Conservation (phyloP, 768 basidiomycete species). For the Rossbeevera mucosa region DNA sequence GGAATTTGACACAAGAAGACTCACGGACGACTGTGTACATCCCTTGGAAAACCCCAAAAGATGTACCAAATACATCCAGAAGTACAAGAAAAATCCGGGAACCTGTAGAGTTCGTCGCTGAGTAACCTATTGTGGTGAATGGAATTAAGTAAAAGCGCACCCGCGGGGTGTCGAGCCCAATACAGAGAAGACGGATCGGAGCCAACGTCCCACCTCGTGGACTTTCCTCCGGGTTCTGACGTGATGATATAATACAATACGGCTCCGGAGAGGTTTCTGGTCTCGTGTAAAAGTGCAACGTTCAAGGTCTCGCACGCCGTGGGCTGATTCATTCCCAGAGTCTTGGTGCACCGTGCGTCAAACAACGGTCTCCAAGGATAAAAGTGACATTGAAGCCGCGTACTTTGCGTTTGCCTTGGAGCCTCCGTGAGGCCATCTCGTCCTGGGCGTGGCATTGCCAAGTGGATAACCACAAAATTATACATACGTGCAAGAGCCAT, state of each 20-base stretch:
- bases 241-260: conserved; percentile 41
- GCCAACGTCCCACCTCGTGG: conserved; percentile 35
- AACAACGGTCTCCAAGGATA: background rate
- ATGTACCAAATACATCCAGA: conserved; percentile 40
- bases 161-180: conserved; percentile 39
- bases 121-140: background rate
- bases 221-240: conserved; percentile 34
- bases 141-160: conserved; percentile 27
- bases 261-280: conserved; percentile 4
- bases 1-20: conserved; percentile 1
- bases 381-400: background rate
- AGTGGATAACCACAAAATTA: conserved; percentile 1
- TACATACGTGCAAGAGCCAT: background rate
- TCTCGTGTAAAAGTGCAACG: conserved; percentile 2
- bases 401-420: conserved; percentile 4
- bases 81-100: conserved; percentile 41
- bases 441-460: conserved; percentile 3
- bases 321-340: background rate
- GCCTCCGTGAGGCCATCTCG: background rate
- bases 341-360: conserved; percentile 2
- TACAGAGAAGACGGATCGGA: conserved; percentile 27
- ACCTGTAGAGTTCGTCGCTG: conserved; percentile 26
- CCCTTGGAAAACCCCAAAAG: conserved; percentile 37
- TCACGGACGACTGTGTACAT: conserved; percentile 37
- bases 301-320: conserved; percentile 16